These are phyloP conservation scores for Spathaspora boniae DNA, from an alignment of 805 yeast species.

Conservation along the genomic window DNA sequence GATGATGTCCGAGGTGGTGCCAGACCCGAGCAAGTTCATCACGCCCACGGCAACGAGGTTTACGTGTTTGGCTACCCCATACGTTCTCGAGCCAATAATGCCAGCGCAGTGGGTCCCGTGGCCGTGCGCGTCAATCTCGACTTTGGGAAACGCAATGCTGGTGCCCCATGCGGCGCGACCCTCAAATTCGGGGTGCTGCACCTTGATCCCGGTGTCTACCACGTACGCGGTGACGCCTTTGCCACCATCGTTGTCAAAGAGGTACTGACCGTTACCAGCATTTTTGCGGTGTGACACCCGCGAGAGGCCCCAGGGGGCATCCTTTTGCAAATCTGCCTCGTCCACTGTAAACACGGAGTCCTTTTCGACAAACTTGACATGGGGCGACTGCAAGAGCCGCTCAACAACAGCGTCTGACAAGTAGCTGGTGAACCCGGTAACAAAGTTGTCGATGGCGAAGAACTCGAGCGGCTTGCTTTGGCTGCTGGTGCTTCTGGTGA, in stretches of 20 bases:
- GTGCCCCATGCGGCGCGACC: conserved; percentile 57
- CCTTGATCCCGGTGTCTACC: conserved; percentile 78
- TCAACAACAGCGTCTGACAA: conserved; percentile 37
- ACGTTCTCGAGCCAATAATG: conserved; percentile 70
- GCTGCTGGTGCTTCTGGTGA: conserved; percentile 15
- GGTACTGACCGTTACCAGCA: conserved; percentile 23
- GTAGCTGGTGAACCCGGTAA: conserved; percentile 81
- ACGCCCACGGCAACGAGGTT: conserved; percentile 40
- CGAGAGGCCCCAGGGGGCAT: conserved; percentile 41
- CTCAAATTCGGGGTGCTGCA: conserved; percentile 59
- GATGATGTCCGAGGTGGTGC: conserved; percentile 39
- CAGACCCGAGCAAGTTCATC: conserved; percentile 37
- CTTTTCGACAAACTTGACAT: conserved; percentile 36
- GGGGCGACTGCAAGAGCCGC: conserved; percentile 11
- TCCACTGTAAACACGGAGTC: conserved; percentile 35
- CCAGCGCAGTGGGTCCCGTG: conserved; percentile 97
- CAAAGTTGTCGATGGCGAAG: conserved; percentile 52
- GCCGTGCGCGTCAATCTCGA: conserved; percentile 62
- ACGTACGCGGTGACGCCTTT: conserved; percentile 66
- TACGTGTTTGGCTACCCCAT: conserved; percentile 74
- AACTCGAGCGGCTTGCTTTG: conserved; percentile 32
- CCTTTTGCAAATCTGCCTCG: conserved; percentile 33
- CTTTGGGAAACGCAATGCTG: conserved; percentile 33
- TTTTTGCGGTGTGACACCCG: conserved; percentile 33
- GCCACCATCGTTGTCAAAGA: conserved; percentile 38